Base-by-base conservation (phyloP, 2,329 filamentous ascomycete genomes). In the Ceratocystis lukuohia region DNA sequence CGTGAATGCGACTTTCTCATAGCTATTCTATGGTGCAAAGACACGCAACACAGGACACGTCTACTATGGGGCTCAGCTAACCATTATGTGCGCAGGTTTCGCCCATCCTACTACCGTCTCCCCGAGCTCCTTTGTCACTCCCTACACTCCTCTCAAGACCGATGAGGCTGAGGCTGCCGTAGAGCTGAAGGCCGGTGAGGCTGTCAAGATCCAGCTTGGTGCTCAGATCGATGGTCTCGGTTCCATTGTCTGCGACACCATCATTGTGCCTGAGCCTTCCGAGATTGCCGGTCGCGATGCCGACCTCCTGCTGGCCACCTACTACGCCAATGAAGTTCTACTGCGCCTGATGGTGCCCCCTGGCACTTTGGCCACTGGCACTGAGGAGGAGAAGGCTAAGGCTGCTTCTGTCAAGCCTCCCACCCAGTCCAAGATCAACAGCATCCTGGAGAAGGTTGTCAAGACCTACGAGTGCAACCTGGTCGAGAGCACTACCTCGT, bases 181-280 rank as follows among this genome's bases (percentile, higher is more conserved):
- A 62, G 85, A 87, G 73, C 82, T 99, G 72, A 89, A 96, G 80
- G 83, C 87, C 64, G 88, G 87, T 69, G 94, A 99, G 80, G 79
- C 89, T 69, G 84, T 96, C 79, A 99, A 99, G 85, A 94, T 99
- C 76, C 94, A 99, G 80, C 85, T 99, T n/a, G 94, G 94, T 74
- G 94, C 94, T 64, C 94, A 99, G 80, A 96, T 99, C 70, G 91
- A 97, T 79, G 94, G 94, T 65, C 96, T 97, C 74, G 91, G 91
- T 72, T 89, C 93, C 71, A 96, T 99, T 75, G 89, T 96, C 72
- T 96, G 94, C 79, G 89, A 96, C 78, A 96, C 91, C 68, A 82
- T 97, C 71, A 77, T 96, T 68, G 87, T 95, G 64, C 81, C 84
- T 72, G 77, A 82, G 63, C 79, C 82, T 67, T 86, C 84, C 70